phyloP scores from a whole-genome alignment of 352 stramenopile species.

The Globisporangium echinulatum region DNA sequence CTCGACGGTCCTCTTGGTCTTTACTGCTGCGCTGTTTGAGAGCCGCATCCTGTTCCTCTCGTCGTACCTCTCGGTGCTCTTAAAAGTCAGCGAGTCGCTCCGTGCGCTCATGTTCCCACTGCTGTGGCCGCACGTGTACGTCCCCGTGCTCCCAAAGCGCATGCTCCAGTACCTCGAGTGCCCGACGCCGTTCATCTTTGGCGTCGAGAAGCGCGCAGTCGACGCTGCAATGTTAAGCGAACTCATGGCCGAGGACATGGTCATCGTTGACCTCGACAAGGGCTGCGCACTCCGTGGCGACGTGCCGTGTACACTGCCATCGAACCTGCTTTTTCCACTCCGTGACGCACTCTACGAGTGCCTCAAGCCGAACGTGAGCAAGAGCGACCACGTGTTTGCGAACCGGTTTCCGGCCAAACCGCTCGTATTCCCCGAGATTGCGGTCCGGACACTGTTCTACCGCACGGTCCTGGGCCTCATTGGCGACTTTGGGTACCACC shows the following conservation, averaged over 20 bases:
- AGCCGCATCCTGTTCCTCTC: conserved; percentile 80
- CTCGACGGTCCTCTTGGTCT: conserved; percentile 65
- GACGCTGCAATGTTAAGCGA: conserved; percentile 47
- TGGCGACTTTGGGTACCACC: conserved; percentile 79
- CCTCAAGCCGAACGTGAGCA: conserved; percentile 63
- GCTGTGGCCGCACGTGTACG: conserved; percentile 84
- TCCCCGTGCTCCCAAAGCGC: conserved; percentile 64
- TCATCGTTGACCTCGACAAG: conserved; percentile 73
- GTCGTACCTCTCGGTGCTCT: conserved; percentile 72
- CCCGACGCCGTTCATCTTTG: conserved; percentile 83
- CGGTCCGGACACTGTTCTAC: conserved; percentile 64
- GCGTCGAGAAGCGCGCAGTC: conserved; percentile 54
- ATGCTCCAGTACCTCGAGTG: conserved; percentile 85
- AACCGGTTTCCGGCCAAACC: conserved; percentile 62
- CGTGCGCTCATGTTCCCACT: conserved; percentile 82
- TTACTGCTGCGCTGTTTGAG: conserved; percentile 73
- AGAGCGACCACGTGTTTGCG: conserved; percentile 64
- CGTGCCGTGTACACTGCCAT: conserved; percentile 42
- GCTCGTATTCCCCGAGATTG: conserved; percentile 65
- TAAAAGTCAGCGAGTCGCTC: conserved; percentile 74
- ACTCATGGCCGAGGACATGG: conserved; percentile 49
- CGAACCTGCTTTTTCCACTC: conserved; percentile 37
- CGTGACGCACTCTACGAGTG: conserved; percentile 54
- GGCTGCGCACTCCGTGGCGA: conserved; percentile 44
- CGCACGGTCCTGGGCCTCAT: conserved; percentile 63